Base-by-base conservation (phyloP, 2,329 filamentous ascomycete genomes). In the Arthroderma sp. region DNA sequence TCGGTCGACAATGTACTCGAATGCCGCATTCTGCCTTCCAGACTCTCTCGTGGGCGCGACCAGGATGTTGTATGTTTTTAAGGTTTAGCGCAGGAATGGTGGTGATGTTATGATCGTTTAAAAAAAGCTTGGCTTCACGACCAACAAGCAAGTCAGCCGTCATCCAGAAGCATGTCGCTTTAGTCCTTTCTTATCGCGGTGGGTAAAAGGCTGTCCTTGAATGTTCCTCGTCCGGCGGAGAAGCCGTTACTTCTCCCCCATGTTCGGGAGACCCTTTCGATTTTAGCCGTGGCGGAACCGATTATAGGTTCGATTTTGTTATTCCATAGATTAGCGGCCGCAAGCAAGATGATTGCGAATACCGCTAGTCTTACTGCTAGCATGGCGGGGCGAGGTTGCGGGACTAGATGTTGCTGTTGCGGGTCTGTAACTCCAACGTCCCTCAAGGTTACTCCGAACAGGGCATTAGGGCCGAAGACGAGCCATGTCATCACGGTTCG, bases 401-500 rank as follows among this genome's bases (percentile, higher is more conserved):
- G 54, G 34, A 68, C 55, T 46, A 47, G 8, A 6, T 38, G 36
- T n/a, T 36, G n/a, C 11, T 37, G 27, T 2, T 31, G n/a, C 10
- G 28, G 11, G 15, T 42, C 15, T 15, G 31, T 36, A 11, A 29
- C 38, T n/a, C 38, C 33, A 7, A 28, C 34, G 6, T 29, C 28
- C 33, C 29, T 33, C n/a, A 10, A 32, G 11, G 40, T 31, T 32
- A 34, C 42, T 39, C 45, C 46, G 40, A 42, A 38, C 57, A 53
- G 52, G 9, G 52, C 46, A 9, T 56, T 53, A 8, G 66, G 63
- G 1, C 72, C 68, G 48, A 71, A 80, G 8, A 78, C 61, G 65
- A 80, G 69, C 73, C 75, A 80, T 28, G 73, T 72, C 9, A 81
- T 64, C 5, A 79, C 58, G 27, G 71, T 73, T 46, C 77, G 72